Conservation (phyloP, 345 rosid genomes). For the Populus alba region DNA sequence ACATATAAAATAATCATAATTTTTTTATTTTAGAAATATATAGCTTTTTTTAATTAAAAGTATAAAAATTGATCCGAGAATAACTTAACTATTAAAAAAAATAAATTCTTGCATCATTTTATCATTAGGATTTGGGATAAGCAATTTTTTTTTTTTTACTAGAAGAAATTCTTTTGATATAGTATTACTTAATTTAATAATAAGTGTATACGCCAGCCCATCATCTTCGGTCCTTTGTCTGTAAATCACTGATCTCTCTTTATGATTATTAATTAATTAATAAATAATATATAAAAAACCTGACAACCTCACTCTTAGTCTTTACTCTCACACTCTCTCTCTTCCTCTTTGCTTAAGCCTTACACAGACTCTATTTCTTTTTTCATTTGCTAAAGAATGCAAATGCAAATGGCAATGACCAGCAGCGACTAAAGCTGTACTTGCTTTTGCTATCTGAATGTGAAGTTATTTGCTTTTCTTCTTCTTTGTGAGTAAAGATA, state of each 20-base stretch:
- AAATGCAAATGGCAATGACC: neutral
- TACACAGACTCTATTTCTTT: neutral
- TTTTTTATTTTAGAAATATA: too few species aligned
- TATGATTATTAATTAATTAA: neutral
- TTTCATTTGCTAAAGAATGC: neutral
- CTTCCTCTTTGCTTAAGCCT: neutral
- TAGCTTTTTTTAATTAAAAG: too few species aligned
- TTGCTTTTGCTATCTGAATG: neutral
- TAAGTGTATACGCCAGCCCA: neutral
- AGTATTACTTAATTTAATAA: slow-evolving; percentile 7
- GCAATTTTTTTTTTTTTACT: too few species aligned
- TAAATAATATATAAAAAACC: neutral
- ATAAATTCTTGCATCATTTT: too few species aligned
- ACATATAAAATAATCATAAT: too few species aligned
- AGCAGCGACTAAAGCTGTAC: neutral
- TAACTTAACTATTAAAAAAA: too few species aligned
- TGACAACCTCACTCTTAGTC: slow-evolving; percentile 9
- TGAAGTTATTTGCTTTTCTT: neutral
- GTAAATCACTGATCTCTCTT: neutral
- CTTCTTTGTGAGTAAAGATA: neutral
- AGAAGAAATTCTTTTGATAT: neutral
- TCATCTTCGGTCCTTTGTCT: slow-evolving; percentile 25
- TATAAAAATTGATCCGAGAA: too few species aligned
- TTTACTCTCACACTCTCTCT: neutral
- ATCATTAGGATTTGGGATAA: too few species aligned